Percentiles rank a stretch among this genome's conserved stretches.
phyloP scores from a whole-genome alignment of 208 protist genomes.

The Trypanosoma scelopori region DNA sequence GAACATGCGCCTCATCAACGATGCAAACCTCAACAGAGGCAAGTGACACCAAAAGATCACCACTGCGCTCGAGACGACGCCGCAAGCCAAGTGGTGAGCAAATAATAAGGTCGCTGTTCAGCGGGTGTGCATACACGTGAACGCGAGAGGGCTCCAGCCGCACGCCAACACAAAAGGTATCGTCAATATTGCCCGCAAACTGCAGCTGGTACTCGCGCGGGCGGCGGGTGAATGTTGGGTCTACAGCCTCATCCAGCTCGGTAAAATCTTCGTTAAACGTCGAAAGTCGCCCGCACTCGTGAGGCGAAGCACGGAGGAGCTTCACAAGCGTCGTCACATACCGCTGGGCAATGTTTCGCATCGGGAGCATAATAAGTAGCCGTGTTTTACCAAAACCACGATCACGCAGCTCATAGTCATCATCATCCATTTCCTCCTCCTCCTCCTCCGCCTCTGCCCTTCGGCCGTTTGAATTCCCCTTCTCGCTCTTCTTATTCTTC shows the following conservation, averaged over 20 bases:
- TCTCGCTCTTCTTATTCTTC: constrained; percentile 14
- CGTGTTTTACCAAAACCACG: constrained; percentile 94
- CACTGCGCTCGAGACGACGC: constrained; percentile 73
- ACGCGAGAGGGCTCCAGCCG: constrained; percentile 65
- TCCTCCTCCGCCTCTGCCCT: constrained; percentile 20
- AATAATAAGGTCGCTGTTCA: constrained; percentile 94
- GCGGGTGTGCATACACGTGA: constrained; percentile 88
- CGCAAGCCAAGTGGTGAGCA: constrained; percentile 95
- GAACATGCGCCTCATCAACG: constrained; percentile 93
- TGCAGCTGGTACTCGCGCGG: constrained; percentile 89
- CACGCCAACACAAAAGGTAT: constrained; percentile 95
- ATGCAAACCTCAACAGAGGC: constrained; percentile 95
- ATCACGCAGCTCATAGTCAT: constrained; percentile 86
- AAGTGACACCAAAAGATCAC: constrained; percentile 74
- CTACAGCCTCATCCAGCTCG: constrained; percentile 84
- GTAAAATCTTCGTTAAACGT: constrained; percentile 88
- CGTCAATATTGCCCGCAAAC: constrained; percentile 96
- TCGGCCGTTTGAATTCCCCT: background rate
- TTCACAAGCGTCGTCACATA: constrained; percentile 86
- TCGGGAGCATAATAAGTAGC: constrained; percentile 92
- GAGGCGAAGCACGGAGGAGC: constrained; percentile 60
- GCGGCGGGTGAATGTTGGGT: constrained; percentile 81
- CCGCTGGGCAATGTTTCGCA: constrained; percentile 90
- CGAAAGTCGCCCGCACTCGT: constrained; percentile 65
- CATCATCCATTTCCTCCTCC: constrained; percentile 29